A percentile compares a stretch with the other conserved stretches of the same genome.
Conservation (phyloP, 2,329 filamentous ascomycete species). For the Penicillium fuscoglaucum region DNA sequence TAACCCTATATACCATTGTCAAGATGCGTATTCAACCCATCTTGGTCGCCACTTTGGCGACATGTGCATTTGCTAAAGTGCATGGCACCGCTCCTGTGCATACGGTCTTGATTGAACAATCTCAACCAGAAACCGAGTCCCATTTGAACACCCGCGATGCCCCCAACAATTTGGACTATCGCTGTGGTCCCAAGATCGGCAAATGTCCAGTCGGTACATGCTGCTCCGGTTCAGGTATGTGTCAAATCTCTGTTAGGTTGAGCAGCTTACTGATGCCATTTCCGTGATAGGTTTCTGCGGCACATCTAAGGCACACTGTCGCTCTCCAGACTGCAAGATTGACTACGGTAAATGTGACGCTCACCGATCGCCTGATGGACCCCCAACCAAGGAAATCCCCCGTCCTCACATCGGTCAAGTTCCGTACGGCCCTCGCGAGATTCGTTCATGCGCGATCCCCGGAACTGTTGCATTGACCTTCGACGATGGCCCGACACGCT, state of each 20-base stretch:
- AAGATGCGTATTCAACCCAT: constrained; percentile 3
- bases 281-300: constrained; percentile 40
- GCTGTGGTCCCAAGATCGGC: constrained; percentile 39
- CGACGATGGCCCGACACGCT: constrained; percentile 65
- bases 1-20: constrained; percentile 4
- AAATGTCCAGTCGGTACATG: constrained; percentile 39
- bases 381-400: constrained; percentile 35
- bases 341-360: constrained; percentile 44
- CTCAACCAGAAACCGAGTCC: not conserved
- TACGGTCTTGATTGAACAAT: not conserved
- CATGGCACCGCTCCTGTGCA: constrained; percentile 1
- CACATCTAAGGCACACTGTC: constrained; percentile 38
- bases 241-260: not conserved
- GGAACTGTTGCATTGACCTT: constrained; percentile 66
- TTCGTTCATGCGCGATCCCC: constrained; percentile 46
- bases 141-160: constrained; percentile 17
- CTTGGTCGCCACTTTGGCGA: constrained; percentile 10
- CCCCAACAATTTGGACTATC: constrained; percentile 21
- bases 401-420: constrained; percentile 40
- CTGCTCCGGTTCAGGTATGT: constrained; percentile 42
- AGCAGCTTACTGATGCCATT: not conserved
- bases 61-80: constrained; percentile 1
- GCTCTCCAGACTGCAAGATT: constrained; percentile 43
- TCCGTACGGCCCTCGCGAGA: constrained; percentile 38
- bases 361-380: constrained; percentile 35